Evolutionary conservation across 306 rosid species (phyloP).

Genomic region (Glycine latifolia): DNA sequence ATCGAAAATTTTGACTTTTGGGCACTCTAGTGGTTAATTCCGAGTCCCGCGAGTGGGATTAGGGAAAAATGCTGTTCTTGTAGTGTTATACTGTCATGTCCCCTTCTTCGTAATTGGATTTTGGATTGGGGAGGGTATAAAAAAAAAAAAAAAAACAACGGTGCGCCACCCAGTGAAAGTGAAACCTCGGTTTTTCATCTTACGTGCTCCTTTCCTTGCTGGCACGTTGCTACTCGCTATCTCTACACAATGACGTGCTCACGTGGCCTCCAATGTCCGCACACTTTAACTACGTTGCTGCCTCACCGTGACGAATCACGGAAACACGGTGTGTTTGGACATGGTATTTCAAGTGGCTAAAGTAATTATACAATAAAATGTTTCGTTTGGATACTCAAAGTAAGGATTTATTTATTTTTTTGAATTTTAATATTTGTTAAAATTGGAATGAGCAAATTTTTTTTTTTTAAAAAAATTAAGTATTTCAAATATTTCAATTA

Average conservation of each 20-base stretch:
- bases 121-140: not conserved
- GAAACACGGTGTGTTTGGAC: no score
- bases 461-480: no score
- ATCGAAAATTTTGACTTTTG: conserved; percentile 47
- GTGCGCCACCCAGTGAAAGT: conserved; percentile 36
- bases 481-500: no score
- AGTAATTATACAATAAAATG: no score
- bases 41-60: conserved; percentile 32
- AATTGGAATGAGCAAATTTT: no score
- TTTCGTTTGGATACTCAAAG: no score
- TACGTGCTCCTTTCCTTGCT: conserved; percentile 33
- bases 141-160: not conserved
- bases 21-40: conserved; percentile 19
- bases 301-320: not conserved
- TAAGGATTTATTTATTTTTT: no score
- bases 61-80: not conserved
- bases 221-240: conserved; percentile 28
- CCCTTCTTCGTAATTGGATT: not conserved
- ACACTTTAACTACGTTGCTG: not conserved
- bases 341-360: no score
- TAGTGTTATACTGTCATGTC: not conserved
- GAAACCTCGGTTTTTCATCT: conserved; percentile 34
- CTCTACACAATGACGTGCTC: conserved; percentile 27
- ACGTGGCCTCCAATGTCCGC: not conserved
- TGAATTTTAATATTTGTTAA: no score